These are phyloP conservation scores for Bryopsis sp. DNA, from an alignment of 139 green algal genomes.

Conservation along the genomic window DNA sequence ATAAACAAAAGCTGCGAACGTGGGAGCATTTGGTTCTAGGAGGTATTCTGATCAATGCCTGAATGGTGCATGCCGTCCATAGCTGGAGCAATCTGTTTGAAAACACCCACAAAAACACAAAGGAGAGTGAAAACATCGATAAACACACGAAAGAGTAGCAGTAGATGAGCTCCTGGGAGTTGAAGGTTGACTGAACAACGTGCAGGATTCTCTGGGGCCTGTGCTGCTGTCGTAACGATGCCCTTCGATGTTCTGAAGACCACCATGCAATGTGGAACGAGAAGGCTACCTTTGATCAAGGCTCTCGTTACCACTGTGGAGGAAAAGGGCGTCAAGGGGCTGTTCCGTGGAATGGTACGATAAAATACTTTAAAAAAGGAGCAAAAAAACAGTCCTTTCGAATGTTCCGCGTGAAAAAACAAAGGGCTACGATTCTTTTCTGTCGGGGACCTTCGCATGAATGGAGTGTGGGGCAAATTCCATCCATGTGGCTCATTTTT, in stretches of 20 bases:
- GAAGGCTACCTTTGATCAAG: slow-evolving; percentile 19
- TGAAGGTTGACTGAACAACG: no score
- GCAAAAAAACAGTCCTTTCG: no score
- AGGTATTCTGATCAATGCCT: slow-evolving; percentile 31
- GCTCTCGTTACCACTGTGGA: slow-evolving; percentile 24
- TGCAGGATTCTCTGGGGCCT: slow-evolving; percentile 30
- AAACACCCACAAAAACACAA: no score
- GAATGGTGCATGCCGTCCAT: no score
- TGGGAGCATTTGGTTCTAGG: slow-evolving; percentile 51
- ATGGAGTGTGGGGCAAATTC: no score
- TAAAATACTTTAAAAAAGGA: no score
- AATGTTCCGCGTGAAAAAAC: slow-evolving; percentile 8
- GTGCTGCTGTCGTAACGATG: slow-evolving; percentile 52
- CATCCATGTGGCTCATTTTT: background rate
- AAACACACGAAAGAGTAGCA: no score
- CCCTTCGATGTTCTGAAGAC: slow-evolving; percentile 70
- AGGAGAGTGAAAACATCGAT: no score
- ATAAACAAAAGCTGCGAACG: slow-evolving; percentile 24
- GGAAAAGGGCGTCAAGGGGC: slow-evolving; percentile 8
- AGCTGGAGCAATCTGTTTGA: no score
- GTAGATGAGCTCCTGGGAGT: no score
- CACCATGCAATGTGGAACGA: slow-evolving; percentile 49
- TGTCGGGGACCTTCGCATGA: no score
- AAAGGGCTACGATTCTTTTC: slow-evolving; percentile 4
- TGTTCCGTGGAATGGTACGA: slow-evolving; percentile 35